Base-by-base conservation (phyloP, 1,284 basidiomycete genomes). In the Trichosporon asahii region DNA sequence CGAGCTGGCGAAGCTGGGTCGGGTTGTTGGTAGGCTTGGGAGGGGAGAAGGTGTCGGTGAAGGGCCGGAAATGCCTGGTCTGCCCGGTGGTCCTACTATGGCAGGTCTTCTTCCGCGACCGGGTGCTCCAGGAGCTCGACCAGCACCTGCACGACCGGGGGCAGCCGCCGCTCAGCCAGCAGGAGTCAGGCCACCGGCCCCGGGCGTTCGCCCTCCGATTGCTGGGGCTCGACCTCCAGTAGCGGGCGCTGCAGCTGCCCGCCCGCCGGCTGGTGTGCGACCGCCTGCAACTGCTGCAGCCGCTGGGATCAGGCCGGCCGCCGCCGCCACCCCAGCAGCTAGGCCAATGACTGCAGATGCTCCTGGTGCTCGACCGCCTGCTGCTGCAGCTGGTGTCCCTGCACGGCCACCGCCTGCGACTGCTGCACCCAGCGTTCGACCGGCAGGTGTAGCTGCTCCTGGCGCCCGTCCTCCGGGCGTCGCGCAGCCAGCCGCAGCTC, bases 1-100 rank as follows among this genome's bases (percentile, higher is more conserved):
- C 29, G 81, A 82, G 71, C 72, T 82, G 27, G 79, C 79, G 3
- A 77, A 79, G 35, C 70, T 82, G 3, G 80, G 79, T 3, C 74
- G 78, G 6, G 77, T 80, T 0, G 81, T 82, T 0, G 79, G 73
- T 0, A 72, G 79, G 15, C 69, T 82, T 11, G 77, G 76, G 15
- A 69, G 76, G 65, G 79, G 80, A 1, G 78, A 82, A 65, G 71
- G 64, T 11, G 72, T 71, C 2, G 70, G 73, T 2, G 73, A 74
- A 15, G 73, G 73, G 0, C 73, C 73, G 2, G 73, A 74, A 15
- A 66, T 71, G 37, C 69, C 69, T 1, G 69, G 69, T 2, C 23
- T 70, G 9, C 69, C 69, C 2, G 60, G 66, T 12, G 69, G 69
- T 6, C 69, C 69, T 1, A 67, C 69, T 0, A 70, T 64, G 63